Evolutionary conservation across 1,284 basidiomycete species (phyloP), one percentile per base, ranked within the genome.

Genomic region (Ceratobasidium sp.): DNA sequence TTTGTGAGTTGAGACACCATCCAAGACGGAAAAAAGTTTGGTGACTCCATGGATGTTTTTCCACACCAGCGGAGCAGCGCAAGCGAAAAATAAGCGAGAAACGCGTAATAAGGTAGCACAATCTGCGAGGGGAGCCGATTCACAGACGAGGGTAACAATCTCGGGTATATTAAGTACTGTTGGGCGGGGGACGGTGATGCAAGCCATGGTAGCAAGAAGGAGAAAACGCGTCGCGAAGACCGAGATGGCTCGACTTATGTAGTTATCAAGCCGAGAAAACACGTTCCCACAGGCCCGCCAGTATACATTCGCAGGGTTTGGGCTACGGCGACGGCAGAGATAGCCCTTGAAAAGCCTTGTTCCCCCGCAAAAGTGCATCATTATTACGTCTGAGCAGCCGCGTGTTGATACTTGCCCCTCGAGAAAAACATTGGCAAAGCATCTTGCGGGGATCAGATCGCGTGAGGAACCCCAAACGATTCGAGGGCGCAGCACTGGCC

Each of bases 41-140:
- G 68, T 71, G 5, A 59, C 68, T n/a, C 68, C 68, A 49, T 56
- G 54, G 7, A 71, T 46, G 24, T 71, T 54, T 59, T 71, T 61
- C 68, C 68, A 71, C 14, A 71, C 68, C 4, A 59, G 46, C 6
- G 68, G 68, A 14, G 68, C 68, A 22, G 39, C 49, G 31, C 54
- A 71, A 34, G 37, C 24, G 29, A 71, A 71, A 48, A 71, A 71
- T 2, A 71, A 53, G 13, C 39, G 54, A 19, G 68, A 71, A 19
- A 71, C 68, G 43, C 68, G 68, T 59, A 71, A 41, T 13, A 71
- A 24, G 19, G 37, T 27, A 59, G 56, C 68, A 37, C 68, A 49
- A 24, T 71, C 68, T 34, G 43, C 34, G 46, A 54, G 41, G 7
- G 31, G 56, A 3, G 68, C 68, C 19, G 41, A 48, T 71, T 59